A percentile compares a stretch with the other conserved stretches of the same genome.
Evolutionary conservation across 768 basidiomycete species (phyloP).

Genomic region (Russula sp.): DNA sequence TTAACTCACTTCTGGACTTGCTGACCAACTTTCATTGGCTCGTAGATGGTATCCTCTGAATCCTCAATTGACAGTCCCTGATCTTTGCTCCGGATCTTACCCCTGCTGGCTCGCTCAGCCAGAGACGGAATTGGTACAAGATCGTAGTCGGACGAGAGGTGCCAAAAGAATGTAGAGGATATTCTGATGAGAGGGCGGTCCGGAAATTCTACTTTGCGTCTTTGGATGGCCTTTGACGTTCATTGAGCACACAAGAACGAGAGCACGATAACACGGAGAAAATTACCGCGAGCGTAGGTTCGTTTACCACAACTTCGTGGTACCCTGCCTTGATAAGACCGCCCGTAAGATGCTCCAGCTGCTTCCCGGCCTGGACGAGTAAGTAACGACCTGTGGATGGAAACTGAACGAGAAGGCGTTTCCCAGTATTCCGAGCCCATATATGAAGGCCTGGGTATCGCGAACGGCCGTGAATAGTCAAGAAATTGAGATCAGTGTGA

Average conservation of each 20-base stretch:
- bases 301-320: constrained; percentile 92
- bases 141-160: constrained; percentile 81
- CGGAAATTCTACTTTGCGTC: constrained; percentile 55
- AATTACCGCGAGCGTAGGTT: constrained; percentile 63
- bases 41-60: constrained; percentile 50
- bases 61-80: constrained; percentile 39
- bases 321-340: constrained; percentile 89
- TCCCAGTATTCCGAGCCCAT: constrained; percentile 93
- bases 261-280: neutral
- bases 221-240: constrained; percentile 54
- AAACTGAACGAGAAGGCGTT: constrained; percentile 83
- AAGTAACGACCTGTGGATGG: constrained; percentile 76
- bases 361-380: constrained; percentile 94
- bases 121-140: constrained; percentile 63
- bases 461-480: constrained; percentile 87
- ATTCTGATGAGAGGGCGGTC: constrained; percentile 91
- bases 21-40: constrained; percentile 82
- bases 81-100: constrained; percentile 44
- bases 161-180: constrained; percentile 96
- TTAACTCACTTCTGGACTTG: constrained; percentile 74
- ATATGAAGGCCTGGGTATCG: constrained; percentile 87
- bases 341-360: constrained; percentile 83
- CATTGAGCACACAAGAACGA: constrained; percentile 5
- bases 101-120: constrained; percentile 44
- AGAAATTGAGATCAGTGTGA: constrained; percentile 90